Percentiles rank a stretch among this genome's conserved stretches.
phyloP scores from a whole-genome alignment of 768 basidiomycete species.

The Boletus tomentosulus region DNA sequence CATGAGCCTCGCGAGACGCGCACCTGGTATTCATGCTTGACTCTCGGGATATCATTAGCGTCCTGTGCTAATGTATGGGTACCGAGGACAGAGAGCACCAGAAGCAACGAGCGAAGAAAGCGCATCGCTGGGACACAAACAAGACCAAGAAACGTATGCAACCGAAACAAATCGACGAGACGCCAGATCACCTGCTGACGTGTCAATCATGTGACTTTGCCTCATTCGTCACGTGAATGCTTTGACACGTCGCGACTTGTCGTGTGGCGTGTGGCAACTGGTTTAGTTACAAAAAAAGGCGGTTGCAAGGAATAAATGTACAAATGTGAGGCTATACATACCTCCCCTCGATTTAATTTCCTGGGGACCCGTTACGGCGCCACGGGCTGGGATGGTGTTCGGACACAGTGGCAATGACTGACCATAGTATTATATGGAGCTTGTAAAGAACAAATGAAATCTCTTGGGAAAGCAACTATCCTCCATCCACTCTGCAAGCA shows the following conservation, averaged over 20 bases:
- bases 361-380: no score
- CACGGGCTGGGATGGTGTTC: no score
- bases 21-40: conserved; percentile 73
- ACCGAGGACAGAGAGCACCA: conserved; percentile 42
- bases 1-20: conserved; percentile 7
- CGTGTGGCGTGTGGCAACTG: no score
- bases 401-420: no score
- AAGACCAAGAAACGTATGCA: conserved; percentile 1
- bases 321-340: no score
- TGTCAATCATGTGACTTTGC: conserved; percentile 41
- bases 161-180: not conserved
- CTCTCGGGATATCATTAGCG: conserved; percentile 38
- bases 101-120: conserved; percentile 48
- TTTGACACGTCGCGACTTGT: not conserved
- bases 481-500: not conserved
- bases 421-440: no score
- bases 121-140: conserved; percentile 45
- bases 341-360: no score
- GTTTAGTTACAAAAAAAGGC: no score
- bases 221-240: conserved; percentile 20
- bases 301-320: no score
- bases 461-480: not conserved
- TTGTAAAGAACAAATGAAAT: no score
- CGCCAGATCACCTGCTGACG: conserved; percentile 38
- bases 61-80: conserved; percentile 50